Conservation (phyloP, 2,329 filamentous ascomycete species). For the Xylariales sp. region DNA sequence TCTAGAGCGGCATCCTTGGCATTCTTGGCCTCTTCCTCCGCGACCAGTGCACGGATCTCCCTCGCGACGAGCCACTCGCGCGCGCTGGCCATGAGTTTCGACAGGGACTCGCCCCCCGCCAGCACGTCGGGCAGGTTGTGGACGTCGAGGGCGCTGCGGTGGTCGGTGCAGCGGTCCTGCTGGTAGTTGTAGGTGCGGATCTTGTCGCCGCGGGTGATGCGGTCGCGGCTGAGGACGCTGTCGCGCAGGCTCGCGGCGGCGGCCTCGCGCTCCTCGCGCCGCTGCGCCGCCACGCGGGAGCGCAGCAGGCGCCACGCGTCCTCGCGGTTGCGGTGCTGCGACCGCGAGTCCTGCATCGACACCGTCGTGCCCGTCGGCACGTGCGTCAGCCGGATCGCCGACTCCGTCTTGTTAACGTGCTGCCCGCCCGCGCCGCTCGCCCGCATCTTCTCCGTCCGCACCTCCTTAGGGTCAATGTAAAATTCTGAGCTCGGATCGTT, state of each 20-base stretch:
- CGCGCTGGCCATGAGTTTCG: conserved; percentile 74
- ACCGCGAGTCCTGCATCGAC: conserved; percentile 87
- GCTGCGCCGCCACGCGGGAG: conserved; percentile 73
- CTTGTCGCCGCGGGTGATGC: conserved; percentile 89
- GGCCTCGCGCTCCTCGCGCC: conserved; percentile 79
- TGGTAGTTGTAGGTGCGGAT: conserved; percentile 84
- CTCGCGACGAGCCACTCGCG: conserved; percentile 68
- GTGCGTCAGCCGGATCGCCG: conserved; percentile 89
- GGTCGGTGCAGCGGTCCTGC: conserved; percentile 79
- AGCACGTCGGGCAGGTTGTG: conserved; percentile 80
- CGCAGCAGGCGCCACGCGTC: conserved; percentile 83
- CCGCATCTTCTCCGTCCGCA: conserved; percentile 83
- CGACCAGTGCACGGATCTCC: conserved; percentile 69
- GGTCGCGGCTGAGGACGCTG: conserved; percentile 72
- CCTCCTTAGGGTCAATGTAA: conserved; percentile 80
- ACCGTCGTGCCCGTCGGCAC: conserved; percentile 81
- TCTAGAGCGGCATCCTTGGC: conserved; percentile 16
- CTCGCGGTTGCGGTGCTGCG: conserved; percentile 84
- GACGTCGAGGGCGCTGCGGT: conserved; percentile 74
- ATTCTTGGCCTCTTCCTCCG: conserved; percentile 51
- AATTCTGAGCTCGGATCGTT: conserved; percentile 89
- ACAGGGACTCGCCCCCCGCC: conserved; percentile 65
- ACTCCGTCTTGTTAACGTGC: conserved; percentile 98
- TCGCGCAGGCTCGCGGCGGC: conserved; percentile 70
- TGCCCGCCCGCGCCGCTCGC: conserved; percentile 90